Base-by-base conservation (phyloP, 2,329 filamentous ascomycete genomes). In the Aurifilum marmelostoma region DNA sequence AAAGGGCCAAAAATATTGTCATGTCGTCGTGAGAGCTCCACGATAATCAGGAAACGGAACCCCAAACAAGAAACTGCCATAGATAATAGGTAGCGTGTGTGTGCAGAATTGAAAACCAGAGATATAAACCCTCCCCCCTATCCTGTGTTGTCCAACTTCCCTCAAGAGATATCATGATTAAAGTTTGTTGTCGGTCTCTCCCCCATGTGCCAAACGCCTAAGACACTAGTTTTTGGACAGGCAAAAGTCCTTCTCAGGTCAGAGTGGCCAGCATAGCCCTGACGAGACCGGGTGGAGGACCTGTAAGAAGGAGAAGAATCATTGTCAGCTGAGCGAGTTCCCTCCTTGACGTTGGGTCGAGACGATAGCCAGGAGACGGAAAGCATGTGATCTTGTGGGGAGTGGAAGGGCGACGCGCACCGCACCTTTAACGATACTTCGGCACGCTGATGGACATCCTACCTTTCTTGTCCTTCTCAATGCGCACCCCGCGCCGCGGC, bases 381-480 rank as follows among this genome's bases (percentile, higher is more conserved):
- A 72, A 58, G 59, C 59, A 68, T 56, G 54, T 11, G 52, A n/a
- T 4, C n/a, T 32, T 27, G n/a, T 41, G 41, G 34, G 63, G 50
- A 41, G 66, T 69, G 69, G 34, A 68, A 68, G 70, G 72, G 71
- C 71, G 73, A 72, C 73, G 73, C 70, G 75, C 75, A 75, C 79
- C 84, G 79, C 81, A 85, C 83, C 83, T 85, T 84, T 81, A 86
- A 81, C 83, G 87, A 80, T 89, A 86, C 83, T 89, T 89, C 77
- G 91, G 92, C 80, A 92, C 87, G 83, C 91, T 92, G 83, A 94
- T 89, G 84, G 90, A 88, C 89, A 96, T 90, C 92, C 91, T 96
- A 97, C 94, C 94, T 94, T 92, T 96, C 85, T 91, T 91, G 83
- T 97, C 93, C 85, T 92, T 93, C 82, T 93, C 92, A 75, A 97